Conservation (phyloP, 805 yeast genomes). For the Metschnikowia lunata region DNA sequence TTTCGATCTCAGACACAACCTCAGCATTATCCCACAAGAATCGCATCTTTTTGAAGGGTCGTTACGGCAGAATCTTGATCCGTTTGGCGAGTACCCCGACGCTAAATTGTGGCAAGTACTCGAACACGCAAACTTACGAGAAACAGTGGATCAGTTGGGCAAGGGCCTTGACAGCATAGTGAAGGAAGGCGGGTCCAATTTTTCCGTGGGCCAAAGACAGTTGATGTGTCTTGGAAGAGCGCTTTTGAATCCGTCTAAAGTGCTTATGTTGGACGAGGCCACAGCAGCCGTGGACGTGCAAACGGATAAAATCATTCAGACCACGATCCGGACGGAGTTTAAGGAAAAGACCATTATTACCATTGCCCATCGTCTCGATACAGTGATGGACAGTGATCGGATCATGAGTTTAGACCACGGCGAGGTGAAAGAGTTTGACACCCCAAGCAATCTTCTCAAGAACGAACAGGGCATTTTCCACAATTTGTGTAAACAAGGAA, state of each 20-base stretch:
- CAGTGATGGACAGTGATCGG: conserved; percentile 26
- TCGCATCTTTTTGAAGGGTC: conserved; percentile 25
- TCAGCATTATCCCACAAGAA: conserved; percentile 26
- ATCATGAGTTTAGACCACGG: conserved; percentile 24
- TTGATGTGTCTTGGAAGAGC: conserved; percentile 24
- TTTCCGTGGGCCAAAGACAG: conserved; percentile 25
- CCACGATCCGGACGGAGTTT: conserved; percentile 23
- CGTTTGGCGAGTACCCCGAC: conserved; percentile 40
- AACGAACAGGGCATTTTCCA: conserved; percentile 45
- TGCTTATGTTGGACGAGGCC: conserved; percentile 24
- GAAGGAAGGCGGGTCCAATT: conserved; percentile 23
- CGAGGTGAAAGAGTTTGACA: conserved; percentile 20
- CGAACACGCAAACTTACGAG: conserved; percentile 19
- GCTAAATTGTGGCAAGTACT: conserved; percentile 22
- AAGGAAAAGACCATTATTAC: conserved; percentile 25
- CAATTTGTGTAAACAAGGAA: conserved; percentile 46
- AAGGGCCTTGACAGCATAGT: conserved; percentile 19
- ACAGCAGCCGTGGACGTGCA: conserved; percentile 24
- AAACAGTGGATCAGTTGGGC: conserved; percentile 13
- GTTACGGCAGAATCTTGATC: conserved; percentile 52
- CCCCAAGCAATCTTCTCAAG: conserved; percentile 47
- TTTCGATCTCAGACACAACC: conserved; percentile 20
- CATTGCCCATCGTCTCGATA: conserved; percentile 27
- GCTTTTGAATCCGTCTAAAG: conserved; percentile 15
- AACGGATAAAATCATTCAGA: conserved; percentile 26